A percentile compares a stretch with the other conserved stretches of the same genome.
phyloP scores from a whole-genome alignment of 768 basidiomycete species.

The Lactifluus pinguis region DNA sequence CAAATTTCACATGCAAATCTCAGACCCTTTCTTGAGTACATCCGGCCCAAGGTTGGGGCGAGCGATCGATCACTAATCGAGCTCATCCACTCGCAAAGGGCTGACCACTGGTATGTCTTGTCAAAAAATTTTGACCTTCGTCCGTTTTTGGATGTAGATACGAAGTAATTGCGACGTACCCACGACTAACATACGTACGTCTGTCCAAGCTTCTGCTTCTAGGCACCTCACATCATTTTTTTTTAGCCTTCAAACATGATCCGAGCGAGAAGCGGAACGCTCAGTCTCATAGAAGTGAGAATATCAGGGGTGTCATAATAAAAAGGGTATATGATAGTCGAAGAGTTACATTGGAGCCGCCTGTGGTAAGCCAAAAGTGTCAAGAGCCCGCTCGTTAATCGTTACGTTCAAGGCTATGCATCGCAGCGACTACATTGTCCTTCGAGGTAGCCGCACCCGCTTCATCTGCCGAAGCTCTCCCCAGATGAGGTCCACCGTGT shows the following conservation, averaged over 20 bases:
- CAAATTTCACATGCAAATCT: neutral
- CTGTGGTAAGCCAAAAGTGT: neutral
- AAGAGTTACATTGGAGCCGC: neutral
- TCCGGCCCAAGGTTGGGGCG: neutral
- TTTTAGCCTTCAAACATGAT: neutral
- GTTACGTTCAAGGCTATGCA: neutral
- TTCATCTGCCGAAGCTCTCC: neutral
- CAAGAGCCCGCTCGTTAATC: neutral
- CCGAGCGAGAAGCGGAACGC: neutral
- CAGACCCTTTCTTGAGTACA: neutral
- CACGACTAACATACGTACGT: no score
- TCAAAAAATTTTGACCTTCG: neutral
- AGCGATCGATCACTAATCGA: neutral
- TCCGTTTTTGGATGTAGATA: neutral
- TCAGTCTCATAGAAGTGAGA: neutral
- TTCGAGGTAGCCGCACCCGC: neutral
- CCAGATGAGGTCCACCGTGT: neutral
- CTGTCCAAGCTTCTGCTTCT: no score
- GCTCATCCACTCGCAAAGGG: no score
- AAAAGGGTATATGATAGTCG: neutral
- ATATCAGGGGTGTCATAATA: neutral
- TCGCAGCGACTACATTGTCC: neutral
- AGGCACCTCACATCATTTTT: no score
- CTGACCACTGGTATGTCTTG: no score
- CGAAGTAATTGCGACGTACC: neutral